Evolutionary conservation across 2,329 filamentous ascomycete species (phyloP), one percentile per base, ranked within the genome.

Genomic region (Aspergillus piperis): DNA sequence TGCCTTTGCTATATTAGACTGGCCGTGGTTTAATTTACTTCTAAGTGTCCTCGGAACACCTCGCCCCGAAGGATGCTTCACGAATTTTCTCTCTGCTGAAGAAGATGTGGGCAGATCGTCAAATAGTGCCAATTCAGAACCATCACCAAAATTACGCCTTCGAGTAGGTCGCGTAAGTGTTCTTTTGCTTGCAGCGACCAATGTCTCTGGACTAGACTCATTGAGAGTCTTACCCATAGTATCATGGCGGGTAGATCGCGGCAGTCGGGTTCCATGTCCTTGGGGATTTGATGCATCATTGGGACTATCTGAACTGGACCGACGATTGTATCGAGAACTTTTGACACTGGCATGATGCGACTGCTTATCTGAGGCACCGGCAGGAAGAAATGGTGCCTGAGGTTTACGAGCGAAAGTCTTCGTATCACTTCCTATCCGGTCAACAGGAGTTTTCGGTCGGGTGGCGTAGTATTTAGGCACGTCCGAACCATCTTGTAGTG

Each of bases 101-200:
- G 84, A 87, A 15, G 93, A 97, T 0, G 93, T 98, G 1, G 94
- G 94, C 58, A 99, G 80, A 76, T 99, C 95, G 73, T 99, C 95
- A 73, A 99, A 98, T 2, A 85, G 88, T 67, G 98, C 94, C 36
- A 99, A 83, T 76, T 99, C 95, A 62, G 89, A 90, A 15, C 95
- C 95, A 74, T 97, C 92, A 11, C 95, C 95, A 78, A 96, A 99
- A 69, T 91, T 87, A 49, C 88, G 84, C 61, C 83, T 82, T 42
- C 87, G 83, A 38, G 86, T 83, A 3, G 92, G 92, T 73, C 88
- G 90, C 64, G 86, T 93, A 61, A 96, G 78, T 50, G 89, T 88
- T 66, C 89, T 86, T 81, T 89, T 90, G 6, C 83, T 78, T 53
- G 83, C 81, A 57, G 85, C 83, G 54, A 81, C 75, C 30, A 84